Evolutionary conservation across 805 yeast genomes (phyloP), one percentile per base, ranked within the genome.

Genomic region (Metschnikowia lunata): DNA sequence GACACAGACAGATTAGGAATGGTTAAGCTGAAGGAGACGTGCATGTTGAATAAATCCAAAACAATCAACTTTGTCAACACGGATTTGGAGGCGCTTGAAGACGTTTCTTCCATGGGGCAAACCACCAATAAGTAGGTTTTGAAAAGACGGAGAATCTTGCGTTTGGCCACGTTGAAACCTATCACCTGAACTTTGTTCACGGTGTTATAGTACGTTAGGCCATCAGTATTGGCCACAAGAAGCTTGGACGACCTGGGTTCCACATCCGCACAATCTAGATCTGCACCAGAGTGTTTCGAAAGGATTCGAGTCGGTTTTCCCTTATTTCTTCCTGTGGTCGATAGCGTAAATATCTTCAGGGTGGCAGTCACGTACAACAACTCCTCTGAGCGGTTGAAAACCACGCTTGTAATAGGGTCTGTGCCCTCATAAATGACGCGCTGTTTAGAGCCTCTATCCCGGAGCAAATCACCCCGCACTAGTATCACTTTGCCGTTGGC

Each of bases 381-480:
- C 29, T 77, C 64, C 1, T 76, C 73, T 12, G 72, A 73, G 39
- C 78, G 75, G 40, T 72, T 72, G 52, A 90, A 78, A 27, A 77
- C 75, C 1, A 91, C 64, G 0, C 87, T 84, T 0, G 98, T 91
- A 14, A 93, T 75, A 1, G 97, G 96, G 39, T 88, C 93, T 2
- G 73, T 66, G 40, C 82, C 78, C 46, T 84, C 87, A 58, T 82
- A 87, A 1, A 90, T 81, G 0, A 84, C 61, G 27, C 97, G 70
- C 57, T 91, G 98, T 51, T 93, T 78, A 8, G 96, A 81, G 0
- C 98, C 98, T 46, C 96, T 70, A 58, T 93, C 99, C 54, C 89
- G 79, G 7, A 88, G 52, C 29, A 93, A 62, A 61, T 93, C 98
- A 8, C 99, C 99, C 49, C 98, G 68, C 0, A 90, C 78, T 7